phyloP scores from a whole-genome alignment of 1,284 basidiomycete genomes.

The Malassezia dermatis region DNA sequence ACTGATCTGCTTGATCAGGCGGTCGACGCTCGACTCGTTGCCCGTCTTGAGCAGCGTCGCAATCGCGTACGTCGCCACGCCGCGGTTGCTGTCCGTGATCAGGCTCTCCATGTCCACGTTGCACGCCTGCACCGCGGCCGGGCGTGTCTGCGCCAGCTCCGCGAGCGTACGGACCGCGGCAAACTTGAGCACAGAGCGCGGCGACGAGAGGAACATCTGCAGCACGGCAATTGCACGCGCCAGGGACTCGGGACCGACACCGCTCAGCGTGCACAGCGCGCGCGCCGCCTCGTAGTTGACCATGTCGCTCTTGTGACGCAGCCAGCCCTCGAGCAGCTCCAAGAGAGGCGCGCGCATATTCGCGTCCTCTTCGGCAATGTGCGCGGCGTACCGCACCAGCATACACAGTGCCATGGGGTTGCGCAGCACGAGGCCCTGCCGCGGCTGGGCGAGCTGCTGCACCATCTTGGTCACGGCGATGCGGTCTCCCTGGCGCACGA shows the following conservation, averaged over 20 bases:
- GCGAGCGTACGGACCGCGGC: constrained; percentile 92
- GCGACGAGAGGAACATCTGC: constrained; percentile 45
- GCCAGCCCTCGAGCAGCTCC: constrained; percentile 85
- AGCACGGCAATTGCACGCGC: constrained; percentile 62
- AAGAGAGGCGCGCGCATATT: constrained; percentile 56
- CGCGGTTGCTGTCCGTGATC: constrained; percentile 90
- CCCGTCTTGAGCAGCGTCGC: constrained; percentile 98
- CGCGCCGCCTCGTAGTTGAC: constrained; percentile 98
- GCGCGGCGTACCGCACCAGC: constrained; percentile 93
- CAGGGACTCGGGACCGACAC: constrained; percentile 66
- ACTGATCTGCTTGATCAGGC: constrained; percentile 98
- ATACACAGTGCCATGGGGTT: constrained; percentile 98
- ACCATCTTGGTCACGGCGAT: constrained; percentile 99
- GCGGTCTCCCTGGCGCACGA: constrained; percentile 90
- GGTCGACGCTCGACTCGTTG: constrained; percentile 95
- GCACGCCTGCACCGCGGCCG: constrained; percentile 78
- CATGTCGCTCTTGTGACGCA: constrained; percentile 99
- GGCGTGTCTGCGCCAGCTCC: constrained; percentile 61
- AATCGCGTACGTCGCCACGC: constrained; percentile 96
- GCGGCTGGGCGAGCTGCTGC: constrained; percentile 58
- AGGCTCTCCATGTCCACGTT: constrained; percentile 96
- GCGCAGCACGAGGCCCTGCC: constrained; percentile 67
- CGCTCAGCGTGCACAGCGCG: constrained; percentile 90
- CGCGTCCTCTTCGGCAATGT: constrained; percentile 94
- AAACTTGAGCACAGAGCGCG: constrained; percentile 69